Conservation (phyloP, 2,329 filamentous ascomycete species). For the Acephala macrosclerotiorum region DNA sequence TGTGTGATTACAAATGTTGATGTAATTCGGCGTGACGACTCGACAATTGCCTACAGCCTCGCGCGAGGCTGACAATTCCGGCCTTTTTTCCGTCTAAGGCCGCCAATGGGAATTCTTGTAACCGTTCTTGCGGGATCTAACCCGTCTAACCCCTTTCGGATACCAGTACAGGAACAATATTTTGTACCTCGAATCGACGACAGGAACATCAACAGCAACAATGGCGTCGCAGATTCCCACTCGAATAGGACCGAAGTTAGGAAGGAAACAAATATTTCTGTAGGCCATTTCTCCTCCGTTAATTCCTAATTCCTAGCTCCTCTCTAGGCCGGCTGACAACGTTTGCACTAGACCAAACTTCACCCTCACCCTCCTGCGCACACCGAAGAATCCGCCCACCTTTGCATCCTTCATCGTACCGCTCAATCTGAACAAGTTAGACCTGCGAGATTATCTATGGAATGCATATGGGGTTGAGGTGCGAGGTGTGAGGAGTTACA, state of each 20-base stretch:
- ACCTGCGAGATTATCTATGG: slow-evolving; percentile 93
- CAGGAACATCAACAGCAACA: not conserved
- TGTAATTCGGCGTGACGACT: not conserved
- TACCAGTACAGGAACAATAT: slow-evolving; percentile 6
- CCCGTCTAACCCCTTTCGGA: not conserved
- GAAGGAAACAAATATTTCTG: slow-evolving; percentile 63
- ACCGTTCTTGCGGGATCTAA: not conserved
- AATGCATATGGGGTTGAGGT: slow-evolving; percentile 82
- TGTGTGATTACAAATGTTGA: not conserved
- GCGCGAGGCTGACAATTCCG: not conserved
- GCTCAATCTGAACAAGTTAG: slow-evolving; percentile 92
- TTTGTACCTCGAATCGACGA: not conserved
- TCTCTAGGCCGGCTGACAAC: not conserved
- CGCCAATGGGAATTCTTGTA: not conserved
- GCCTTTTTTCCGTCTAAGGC: not conserved
- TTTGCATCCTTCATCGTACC: slow-evolving; percentile 92
- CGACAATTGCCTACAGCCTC: not conserved
- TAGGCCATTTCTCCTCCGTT: slow-evolving; percentile 45
- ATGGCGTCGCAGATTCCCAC: slow-evolving; percentile 33
- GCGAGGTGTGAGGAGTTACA: slow-evolving; percentile 77
- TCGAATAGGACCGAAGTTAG: slow-evolving; percentile 48
- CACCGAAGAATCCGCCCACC: slow-evolving; percentile 74
- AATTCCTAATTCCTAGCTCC: not conserved
- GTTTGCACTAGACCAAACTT: slow-evolving; percentile 74
- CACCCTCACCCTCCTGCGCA: slow-evolving; percentile 79